A percentile compares a stretch with the other conserved stretches of the same genome.
Evolutionary conservation across 176 grass and related monocot genomes (phyloP).

Genomic region (Puya raimondii): DNA sequence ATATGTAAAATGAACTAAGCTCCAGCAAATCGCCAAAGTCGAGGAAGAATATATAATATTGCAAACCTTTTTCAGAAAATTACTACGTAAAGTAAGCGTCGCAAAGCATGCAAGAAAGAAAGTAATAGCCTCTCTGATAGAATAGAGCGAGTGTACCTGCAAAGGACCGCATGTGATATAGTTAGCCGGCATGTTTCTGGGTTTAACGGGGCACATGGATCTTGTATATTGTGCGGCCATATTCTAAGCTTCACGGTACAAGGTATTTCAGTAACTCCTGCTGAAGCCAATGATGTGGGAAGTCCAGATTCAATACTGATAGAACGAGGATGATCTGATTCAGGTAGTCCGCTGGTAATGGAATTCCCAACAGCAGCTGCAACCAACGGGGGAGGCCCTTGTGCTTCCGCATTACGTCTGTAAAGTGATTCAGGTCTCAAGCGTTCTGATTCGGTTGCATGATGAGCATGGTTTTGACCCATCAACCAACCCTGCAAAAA

Average conservation of each 20-base stretch:
- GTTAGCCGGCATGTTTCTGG: conserved; percentile 46
- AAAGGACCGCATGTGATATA: conserved; percentile 98
- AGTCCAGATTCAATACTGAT: conserved; percentile 53
- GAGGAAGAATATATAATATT: not conserved
- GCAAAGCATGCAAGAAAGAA: not conserved
- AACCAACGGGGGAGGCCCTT: conserved; percentile 36
- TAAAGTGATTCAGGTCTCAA: conserved; percentile 27
- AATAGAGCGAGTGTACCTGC: conserved; percentile 48
- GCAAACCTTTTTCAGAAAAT: not conserved
- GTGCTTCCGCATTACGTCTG: conserved; percentile 24
- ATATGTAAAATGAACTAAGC: not conserved
- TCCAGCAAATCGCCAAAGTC: not conserved
- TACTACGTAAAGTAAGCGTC: not conserved
- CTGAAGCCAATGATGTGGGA: conserved; percentile 51
- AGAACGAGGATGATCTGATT: conserved; percentile 38
- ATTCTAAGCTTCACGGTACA: conserved; percentile 98
- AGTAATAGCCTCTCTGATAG: not conserved
- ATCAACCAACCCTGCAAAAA: conserved; percentile 89
- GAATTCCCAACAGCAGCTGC: conserved; percentile 27
- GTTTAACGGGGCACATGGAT: conserved; percentile 42
- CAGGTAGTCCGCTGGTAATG: conserved; percentile 26
- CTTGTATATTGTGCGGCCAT: conserved; percentile 75
- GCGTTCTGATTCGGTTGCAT: conserved; percentile 18
- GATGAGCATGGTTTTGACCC: conserved; percentile 50
- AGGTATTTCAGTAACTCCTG: conserved; percentile 69